phyloP scores from a whole-genome alignment of 75 land plant genomes.

The Pinus tabuliformis region DNA sequence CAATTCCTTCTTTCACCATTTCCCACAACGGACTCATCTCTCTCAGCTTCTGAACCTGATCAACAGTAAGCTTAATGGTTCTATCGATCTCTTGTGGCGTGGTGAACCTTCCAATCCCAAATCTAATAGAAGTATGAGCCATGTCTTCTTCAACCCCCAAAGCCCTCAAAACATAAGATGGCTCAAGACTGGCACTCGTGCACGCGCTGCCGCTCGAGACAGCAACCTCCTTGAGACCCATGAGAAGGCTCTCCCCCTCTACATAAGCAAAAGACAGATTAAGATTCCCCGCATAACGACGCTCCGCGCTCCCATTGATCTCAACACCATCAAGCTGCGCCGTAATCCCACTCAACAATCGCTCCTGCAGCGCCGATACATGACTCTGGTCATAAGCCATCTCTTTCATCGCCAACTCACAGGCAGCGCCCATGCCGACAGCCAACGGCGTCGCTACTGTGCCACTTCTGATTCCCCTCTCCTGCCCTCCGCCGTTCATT shows the following conservation, averaged over 20 bases:
- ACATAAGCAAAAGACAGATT: slow-evolving; percentile 97
- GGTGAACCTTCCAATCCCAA: slow-evolving; percentile 95
- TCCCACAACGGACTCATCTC: slow-evolving; percentile 98
- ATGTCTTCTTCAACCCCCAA: slow-evolving; percentile 98
- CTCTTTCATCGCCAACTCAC: slow-evolving; percentile 75
- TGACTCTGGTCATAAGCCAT: slow-evolving; percentile 79
- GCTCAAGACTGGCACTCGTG: slow-evolving; percentile 98
- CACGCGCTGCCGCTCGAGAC: slow-evolving; percentile 99
- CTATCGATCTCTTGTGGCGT: slow-evolving; percentile 86
- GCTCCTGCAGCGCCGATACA: slow-evolving; percentile 49
- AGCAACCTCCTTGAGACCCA: slow-evolving; percentile 98
- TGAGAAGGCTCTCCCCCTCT: slow-evolving; percentile 94
- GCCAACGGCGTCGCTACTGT: slow-evolving; percentile 89
- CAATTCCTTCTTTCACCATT: slow-evolving; percentile 96
- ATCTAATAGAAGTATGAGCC: slow-evolving; percentile 98
- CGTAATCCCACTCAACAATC: slow-evolving; percentile 67
- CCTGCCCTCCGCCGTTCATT: slow-evolving; percentile 98
- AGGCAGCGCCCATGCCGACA: slow-evolving; percentile 92
- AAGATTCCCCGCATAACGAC: slow-evolving; percentile 71
- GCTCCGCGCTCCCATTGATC: slow-evolving; percentile 87
- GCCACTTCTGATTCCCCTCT: slow-evolving; percentile 93
- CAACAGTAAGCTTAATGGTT: slow-evolving; percentile 76
- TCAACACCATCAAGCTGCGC: slow-evolving; percentile 72
- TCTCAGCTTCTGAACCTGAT: slow-evolving; percentile 83
- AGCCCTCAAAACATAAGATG: slow-evolving; percentile 92